Evolutionary conservation across 2,329 filamentous ascomycete genomes (phyloP), one percentile per base, ranked within the genome.

Genomic region (Fusarium chuoi): DNA sequence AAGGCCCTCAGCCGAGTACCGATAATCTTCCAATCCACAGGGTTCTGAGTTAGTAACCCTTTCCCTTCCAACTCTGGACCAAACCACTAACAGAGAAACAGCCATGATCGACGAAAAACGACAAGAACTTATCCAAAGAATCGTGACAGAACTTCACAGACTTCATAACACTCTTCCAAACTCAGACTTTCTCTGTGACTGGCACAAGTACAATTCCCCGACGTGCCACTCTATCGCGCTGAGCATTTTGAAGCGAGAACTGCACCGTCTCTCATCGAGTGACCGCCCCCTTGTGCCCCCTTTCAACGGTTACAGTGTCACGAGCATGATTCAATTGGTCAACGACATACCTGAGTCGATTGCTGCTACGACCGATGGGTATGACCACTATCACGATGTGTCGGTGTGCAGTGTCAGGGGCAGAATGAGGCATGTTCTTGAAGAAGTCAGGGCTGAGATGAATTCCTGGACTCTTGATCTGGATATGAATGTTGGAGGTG

Each of bases 131-230:
- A 24, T 70, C 15, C 3, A 11, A 0, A 11, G 5, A 8, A 6
- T 63, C 8, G 7, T 63, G 0, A 2, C 0, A 3, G 14, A 3
- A 0, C 13, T 68, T 7, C 6, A 54, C 2, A 6, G 28, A 0
- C 45, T 63, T 11, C 39, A 0, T 12, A 15, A 24, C 1, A 14
- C 33, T 51, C 22, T 35, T 22, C 6, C 12, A 17, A 2, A 22
- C 11, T 30, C 45, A 48, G 30, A 24, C 12, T 35, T 10, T 51
- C 3, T 6, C 11, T 24, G 48, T 17, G 48, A 20, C n/a, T 24
- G 30, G 28, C 48, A 35, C 30, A 51, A 35, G 22, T 51, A 3
- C 30, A 15, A 9, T n/a, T 24, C 48, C 6, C 15, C 30, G 15
- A 5, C 17, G 2, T 69, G 66, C 14, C 17, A 35, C 17, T n/a